Evolutionary conservation across 2,329 filamentous ascomycete genomes (phyloP).

Genomic region (Dactylellina drechsleri): DNA sequence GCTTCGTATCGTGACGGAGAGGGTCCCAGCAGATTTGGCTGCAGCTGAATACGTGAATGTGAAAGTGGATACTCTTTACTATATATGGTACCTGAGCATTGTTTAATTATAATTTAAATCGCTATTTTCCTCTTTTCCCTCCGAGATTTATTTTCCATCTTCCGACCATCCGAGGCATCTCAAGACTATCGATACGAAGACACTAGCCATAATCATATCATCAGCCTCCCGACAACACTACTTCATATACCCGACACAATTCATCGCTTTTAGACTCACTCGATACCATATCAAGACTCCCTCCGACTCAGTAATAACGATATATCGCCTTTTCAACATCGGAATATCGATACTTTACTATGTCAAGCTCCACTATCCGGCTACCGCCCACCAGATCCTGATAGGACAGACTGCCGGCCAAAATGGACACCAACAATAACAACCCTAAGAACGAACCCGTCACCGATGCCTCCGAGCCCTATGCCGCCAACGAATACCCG

Average conservation of each 20-base stretch:
- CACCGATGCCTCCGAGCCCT: constrained; percentile 50
- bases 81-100: too few species aligned
- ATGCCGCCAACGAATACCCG: constrained; percentile 51
- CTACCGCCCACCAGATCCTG: constrained; percentile 10
- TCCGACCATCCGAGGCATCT: not conserved
- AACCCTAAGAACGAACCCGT: constrained; percentile 28
- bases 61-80: too few species aligned
- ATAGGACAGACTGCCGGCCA: not conserved
- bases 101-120: too few species aligned
- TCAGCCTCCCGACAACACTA: constrained; percentile 5
- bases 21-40: not conserved
- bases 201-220: too few species aligned
- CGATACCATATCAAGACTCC: not conserved
- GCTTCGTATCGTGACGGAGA: not conserved
- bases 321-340: not conserved
- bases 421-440: constrained; percentile 27
- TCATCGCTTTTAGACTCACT: constrained; percentile 1
- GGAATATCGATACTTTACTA: constrained; percentile 6
- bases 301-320: not conserved
- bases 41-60: too few species aligned
- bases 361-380: constrained; percentile 11
- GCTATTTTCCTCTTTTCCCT: not conserved
- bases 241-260: constrained; percentile 9
- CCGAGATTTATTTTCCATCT: not conserved
- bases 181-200: not conserved